phyloP scores from a whole-genome alignment of 768 basidiomycete species.

The Leccinum boreale region DNA sequence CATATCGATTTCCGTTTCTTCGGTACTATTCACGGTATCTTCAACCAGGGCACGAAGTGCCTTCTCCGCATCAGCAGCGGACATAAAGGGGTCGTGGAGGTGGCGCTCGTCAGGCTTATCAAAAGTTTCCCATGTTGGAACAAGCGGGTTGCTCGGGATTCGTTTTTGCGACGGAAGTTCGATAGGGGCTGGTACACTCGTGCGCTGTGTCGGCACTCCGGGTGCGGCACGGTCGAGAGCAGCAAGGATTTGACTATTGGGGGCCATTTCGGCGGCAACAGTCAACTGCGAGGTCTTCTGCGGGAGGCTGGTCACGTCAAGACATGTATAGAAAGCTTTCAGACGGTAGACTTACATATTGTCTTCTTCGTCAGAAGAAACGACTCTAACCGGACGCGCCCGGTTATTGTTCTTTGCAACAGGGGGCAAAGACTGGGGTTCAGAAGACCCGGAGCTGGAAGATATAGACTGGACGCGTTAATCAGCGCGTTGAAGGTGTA shows the following conservation, averaged over 20 bases:
- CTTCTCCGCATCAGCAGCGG: constrained; percentile 64
- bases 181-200: constrained; percentile 32
- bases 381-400: constrained; percentile 16
- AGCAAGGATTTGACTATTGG: constrained; percentile 19
- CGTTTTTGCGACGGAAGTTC: constrained; percentile 23
- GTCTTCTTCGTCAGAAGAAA: constrained; percentile 33
- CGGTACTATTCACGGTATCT: constrained; percentile 55
- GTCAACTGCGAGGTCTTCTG: neutral
- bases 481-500: neutral
- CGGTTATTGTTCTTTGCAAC: constrained; percentile 4
- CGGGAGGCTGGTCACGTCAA: constrained; percentile 11
- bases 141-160: constrained; percentile 10
- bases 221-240: constrained; percentile 24
- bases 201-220: constrained; percentile 13
- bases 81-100: constrained; percentile 33
- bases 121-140: constrained; percentile 30
- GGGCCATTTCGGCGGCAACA: neutral
- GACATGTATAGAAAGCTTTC: neutral
- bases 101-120: constrained; percentile 24
- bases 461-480: constrained; percentile 13
- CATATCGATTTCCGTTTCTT: constrained; percentile 48
- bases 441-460: constrained; percentile 16
- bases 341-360: constrained; percentile 6
- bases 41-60: constrained; percentile 75
- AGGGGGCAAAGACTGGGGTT: constrained; percentile 18